phyloP scores from a whole-genome alignment of 1,284 basidiomycete species.

The Pholiota adiposa region DNA sequence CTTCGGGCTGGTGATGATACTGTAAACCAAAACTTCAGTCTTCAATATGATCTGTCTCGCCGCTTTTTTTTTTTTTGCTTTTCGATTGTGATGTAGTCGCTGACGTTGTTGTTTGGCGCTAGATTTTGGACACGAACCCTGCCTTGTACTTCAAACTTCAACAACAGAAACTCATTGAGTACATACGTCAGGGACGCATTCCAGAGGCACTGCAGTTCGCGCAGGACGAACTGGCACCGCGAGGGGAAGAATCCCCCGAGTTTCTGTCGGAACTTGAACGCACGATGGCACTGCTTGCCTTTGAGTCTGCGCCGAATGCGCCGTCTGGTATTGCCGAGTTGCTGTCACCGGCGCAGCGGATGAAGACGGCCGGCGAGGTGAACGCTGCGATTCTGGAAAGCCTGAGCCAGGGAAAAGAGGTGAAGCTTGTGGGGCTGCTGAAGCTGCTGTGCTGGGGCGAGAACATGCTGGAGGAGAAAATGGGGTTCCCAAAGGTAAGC shows the following conservation, averaged over 20 bases:
- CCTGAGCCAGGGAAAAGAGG: conserved; percentile 90
- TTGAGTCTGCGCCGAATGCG: conserved; percentile 69
- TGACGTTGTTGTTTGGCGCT: conserved; percentile 23
- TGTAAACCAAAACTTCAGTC: conserved; percentile 84
- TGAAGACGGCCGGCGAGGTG: conserved; percentile 93
- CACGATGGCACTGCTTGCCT: conserved; percentile 95
- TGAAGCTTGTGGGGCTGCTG: conserved; percentile 87
- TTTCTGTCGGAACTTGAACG: conserved; percentile 91
- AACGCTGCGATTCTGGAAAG: conserved; percentile 95
- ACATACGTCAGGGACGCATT: conserved; percentile 84
- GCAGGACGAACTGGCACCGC: conserved; percentile 90
- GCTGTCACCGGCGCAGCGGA: conserved; percentile 83
- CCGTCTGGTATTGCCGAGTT: conserved; percentile 78
- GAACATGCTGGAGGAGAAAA: conserved; percentile 73
- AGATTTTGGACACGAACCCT: conserved; percentile 96
- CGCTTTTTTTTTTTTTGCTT: conserved; percentile 20
- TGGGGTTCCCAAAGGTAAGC: conserved; percentile 73
- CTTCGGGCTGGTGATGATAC: conserved; percentile 74
- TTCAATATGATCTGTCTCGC: conserved; percentile 76
- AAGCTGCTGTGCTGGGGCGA: conserved; percentile 91
- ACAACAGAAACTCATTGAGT: conserved; percentile 94
- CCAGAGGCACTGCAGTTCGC: conserved; percentile 89
- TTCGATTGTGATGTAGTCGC: conserved; percentile 15
- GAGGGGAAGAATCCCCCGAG: conserved; percentile 94
- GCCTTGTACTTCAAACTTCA: conserved; percentile 91